Evolutionary conservation across 1,284 basidiomycete genomes (phyloP).

Genomic region (Termitomyces sp.): DNA sequence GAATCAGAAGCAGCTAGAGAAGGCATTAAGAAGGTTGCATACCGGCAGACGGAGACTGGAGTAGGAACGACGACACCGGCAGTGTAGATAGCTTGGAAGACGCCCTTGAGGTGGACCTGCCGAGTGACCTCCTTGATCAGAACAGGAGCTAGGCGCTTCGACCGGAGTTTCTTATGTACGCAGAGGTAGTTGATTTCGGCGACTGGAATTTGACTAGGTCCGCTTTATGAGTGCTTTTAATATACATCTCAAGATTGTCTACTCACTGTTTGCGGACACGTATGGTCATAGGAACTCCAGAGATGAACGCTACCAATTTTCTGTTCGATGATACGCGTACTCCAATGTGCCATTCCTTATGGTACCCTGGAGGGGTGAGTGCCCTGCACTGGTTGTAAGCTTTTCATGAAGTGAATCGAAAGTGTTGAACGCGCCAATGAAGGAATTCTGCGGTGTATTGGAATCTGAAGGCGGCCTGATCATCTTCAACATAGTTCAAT

Average conservation of each 20-base stretch:
- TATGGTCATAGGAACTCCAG: slow-evolving; percentile 85
- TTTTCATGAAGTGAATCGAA: slow-evolving; percentile 1
- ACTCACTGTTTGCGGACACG: slow-evolving; percentile 78
- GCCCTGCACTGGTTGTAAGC: slow-evolving; percentile 60
- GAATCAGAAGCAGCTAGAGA: neutral
- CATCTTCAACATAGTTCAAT: slow-evolving; percentile 95
- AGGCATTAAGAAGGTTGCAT: slow-evolving; percentile 20
- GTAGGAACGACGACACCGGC: slow-evolving; percentile 89
- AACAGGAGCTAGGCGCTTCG: slow-evolving; percentile 93
- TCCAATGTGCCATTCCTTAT: slow-evolving; percentile 93
- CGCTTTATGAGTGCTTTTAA: neutral
- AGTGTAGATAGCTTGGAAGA: slow-evolving; percentile 98
- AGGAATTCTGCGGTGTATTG: slow-evolving; percentile 95
- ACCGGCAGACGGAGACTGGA: slow-evolving; percentile 81
- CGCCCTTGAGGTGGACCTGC: slow-evolving; percentile 82
- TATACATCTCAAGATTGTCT: too few relatives aligned
- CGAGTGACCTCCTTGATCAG: slow-evolving; percentile 98
- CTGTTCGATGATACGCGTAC: slow-evolving; percentile 87
- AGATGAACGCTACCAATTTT: slow-evolving; percentile 97
- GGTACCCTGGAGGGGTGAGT: slow-evolving; percentile 89
- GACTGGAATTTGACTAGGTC: slow-evolving; percentile 57
- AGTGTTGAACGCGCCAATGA: slow-evolving; percentile 59
- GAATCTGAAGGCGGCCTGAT: slow-evolving; percentile 94
- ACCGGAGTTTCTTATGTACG: slow-evolving; percentile 95
- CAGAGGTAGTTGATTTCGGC: slow-evolving; percentile 98